A percentile compares a stretch with the other conserved stretches of the same genome.
phyloP scores from a whole-genome alignment of 108 stramenopile genomes.

The Epipyxis sp. region DNA sequence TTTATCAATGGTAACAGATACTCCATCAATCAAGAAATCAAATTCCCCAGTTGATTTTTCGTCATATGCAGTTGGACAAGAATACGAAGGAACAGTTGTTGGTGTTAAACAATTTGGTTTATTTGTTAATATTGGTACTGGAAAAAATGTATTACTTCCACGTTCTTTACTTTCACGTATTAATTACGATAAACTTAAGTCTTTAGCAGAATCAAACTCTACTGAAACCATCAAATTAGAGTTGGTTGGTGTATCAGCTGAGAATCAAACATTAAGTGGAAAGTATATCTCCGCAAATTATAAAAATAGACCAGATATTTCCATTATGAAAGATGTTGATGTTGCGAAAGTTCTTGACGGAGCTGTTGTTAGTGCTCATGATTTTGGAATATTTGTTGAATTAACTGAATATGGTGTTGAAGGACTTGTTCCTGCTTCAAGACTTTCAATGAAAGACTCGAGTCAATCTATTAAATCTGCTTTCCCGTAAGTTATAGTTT shows the following conservation, averaged over 20 bases:
- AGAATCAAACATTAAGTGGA: neutral
- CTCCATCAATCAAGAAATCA: too few relatives aligned
- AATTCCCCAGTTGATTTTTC: neutral
- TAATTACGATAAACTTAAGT: neutral
- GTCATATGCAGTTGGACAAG: neutral
- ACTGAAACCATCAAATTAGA: neutral
- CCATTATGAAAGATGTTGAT: neutral
- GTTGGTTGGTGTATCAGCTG: neutral
- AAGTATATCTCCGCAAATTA: neutral
- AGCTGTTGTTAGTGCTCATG: neutral
- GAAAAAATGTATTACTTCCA: neutral
- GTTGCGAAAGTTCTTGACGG: neutral
- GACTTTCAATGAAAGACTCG: neutral
- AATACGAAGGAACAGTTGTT: neutral
- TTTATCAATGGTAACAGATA: too few relatives aligned
- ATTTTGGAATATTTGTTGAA: conserved; percentile 12
- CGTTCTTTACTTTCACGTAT: neutral
- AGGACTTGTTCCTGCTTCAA: neutral
- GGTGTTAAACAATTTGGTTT: neutral
- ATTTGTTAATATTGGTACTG: neutral
- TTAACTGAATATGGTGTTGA: neutral
- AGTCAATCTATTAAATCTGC: neutral
- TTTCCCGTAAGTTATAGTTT: neutral
- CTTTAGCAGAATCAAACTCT: neutral
- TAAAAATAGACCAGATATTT: neutral